These are phyloP conservation scores for Discostella stelligera DNA, from an alignment of 352 stramenopile genomes.

Conservation along the genomic window DNA sequence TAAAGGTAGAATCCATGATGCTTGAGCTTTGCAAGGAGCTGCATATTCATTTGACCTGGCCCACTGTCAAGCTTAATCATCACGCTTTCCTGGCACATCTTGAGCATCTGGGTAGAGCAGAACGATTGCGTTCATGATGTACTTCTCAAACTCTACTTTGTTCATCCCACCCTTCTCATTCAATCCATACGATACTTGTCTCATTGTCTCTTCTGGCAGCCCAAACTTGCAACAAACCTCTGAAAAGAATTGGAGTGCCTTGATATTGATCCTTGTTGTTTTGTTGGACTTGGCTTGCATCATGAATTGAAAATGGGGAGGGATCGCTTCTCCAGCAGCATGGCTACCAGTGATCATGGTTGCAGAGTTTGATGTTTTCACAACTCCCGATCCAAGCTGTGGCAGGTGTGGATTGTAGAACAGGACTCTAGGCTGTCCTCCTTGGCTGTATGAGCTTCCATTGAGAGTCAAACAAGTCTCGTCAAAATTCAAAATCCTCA, in stretches of 20 bases:
- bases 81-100: slow-evolving; percentile 17
- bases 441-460: slow-evolving; percentile 5
- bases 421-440: slow-evolving; percentile 5
- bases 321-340: slow-evolving; percentile 21
- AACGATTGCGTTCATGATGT: slow-evolving; percentile 11
- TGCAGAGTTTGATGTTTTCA: slow-evolving; percentile 4
- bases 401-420: slow-evolving; percentile 25
- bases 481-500: slow-evolving; percentile 26
- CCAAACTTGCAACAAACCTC: slow-evolving; percentile 23
- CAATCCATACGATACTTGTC: slow-evolving; percentile 12
- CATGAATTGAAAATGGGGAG: slow-evolving; percentile 28
- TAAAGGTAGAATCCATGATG: slow-evolving; percentile 33
- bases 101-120: slow-evolving; percentile 18
- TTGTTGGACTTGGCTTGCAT: slow-evolving; percentile 21
- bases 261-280: background rate
- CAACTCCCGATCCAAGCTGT: background rate
- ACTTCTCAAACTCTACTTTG: slow-evolving; percentile 28
- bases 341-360: slow-evolving; percentile 30
- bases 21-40: slow-evolving; percentile 3
- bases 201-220: background rate
- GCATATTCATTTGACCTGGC: slow-evolving; percentile 5
- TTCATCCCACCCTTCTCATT: slow-evolving; percentile 46
- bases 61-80: slow-evolving; percentile 35
- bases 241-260: slow-evolving; percentile 1
- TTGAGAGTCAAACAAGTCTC: slow-evolving; percentile 22